These are phyloP conservation scores for Candida tibetensis DNA, from an alignment of 805 yeast species.

Conservation along the genomic window DNA sequence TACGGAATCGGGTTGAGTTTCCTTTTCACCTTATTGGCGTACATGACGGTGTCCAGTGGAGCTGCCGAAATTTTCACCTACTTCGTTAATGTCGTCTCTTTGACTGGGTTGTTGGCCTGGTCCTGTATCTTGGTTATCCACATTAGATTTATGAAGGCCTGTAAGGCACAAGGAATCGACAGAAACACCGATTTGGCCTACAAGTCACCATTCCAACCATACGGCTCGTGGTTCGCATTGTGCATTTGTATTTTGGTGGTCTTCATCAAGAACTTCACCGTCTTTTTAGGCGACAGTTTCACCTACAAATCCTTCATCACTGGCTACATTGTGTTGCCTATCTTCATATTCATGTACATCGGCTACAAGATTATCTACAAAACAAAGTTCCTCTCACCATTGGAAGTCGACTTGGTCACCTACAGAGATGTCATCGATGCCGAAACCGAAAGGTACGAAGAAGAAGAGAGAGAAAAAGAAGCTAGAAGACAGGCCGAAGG, in stretches of 20 bases:
- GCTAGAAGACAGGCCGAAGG: constrained; percentile 37
- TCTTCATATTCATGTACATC: constrained; percentile 50
- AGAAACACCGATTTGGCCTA: constrained; percentile 52
- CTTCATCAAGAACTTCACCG: constrained; percentile 69
- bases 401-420: constrained; percentile 60
- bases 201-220: constrained; percentile 67
- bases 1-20: constrained; percentile 51
- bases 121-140: constrained; percentile 66
- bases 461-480: constrained; percentile 22
- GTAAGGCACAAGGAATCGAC: constrained; percentile 63
- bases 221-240: constrained; percentile 60
- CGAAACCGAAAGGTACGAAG: constrained; percentile 30
- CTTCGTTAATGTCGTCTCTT: constrained; percentile 74
- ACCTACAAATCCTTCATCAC: constrained; percentile 68
- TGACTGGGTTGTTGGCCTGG: constrained; percentile 76
- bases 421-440: constrained; percentile 55
- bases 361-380: constrained; percentile 60
- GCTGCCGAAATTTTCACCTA: constrained; percentile 60
- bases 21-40: constrained; percentile 62
- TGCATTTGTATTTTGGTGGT: constrained; percentile 52
- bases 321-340: constrained; percentile 74
- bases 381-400: constrained; percentile 47
- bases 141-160: constrained; percentile 62
- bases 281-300: constrained; percentile 56
- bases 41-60: constrained; percentile 60